These are phyloP conservation scores for Thielaviopsis punctulata DNA, from an alignment of 2,329 filamentous ascomycete genomes.

Conservation along the genomic window DNA sequence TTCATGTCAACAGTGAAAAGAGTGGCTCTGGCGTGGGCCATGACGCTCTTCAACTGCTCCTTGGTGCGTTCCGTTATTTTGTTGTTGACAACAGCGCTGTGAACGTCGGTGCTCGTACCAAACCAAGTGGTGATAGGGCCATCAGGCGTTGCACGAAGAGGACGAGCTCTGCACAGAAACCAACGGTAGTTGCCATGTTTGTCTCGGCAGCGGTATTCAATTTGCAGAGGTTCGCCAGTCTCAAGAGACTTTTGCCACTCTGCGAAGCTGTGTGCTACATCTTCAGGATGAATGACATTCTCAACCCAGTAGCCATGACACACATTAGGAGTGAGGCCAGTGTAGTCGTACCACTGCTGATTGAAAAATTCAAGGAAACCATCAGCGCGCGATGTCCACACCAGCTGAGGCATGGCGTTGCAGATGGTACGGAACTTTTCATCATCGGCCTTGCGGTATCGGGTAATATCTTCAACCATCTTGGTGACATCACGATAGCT, in stretches of 20 bases:
- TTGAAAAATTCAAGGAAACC: constrained; percentile 59
- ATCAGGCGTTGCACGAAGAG: constrained; percentile 45
- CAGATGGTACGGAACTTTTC: constrained; percentile 60
- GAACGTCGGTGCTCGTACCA: constrained; percentile 62
- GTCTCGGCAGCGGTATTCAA: constrained; percentile 52
- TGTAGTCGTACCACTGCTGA: constrained; percentile 64
- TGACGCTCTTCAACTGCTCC: constrained; percentile 55
- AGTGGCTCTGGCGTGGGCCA: constrained; percentile 58
- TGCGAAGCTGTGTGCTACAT: constrained; percentile 36
- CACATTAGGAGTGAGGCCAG: constrained; percentile 44
- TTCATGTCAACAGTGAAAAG: constrained; percentile 54
- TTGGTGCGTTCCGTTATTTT: constrained; percentile 49
- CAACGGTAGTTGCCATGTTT: constrained; percentile 57
- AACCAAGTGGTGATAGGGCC: constrained; percentile 65
- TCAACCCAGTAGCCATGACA: constrained; percentile 47
- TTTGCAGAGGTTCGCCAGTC: constrained; percentile 51
- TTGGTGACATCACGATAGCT: constrained; percentile 56
- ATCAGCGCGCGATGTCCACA: constrained; percentile 55
- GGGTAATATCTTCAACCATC: constrained; percentile 50
- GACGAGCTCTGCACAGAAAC: constrained; percentile 59
- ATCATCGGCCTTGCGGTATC: constrained; percentile 54
- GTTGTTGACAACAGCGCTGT: constrained; percentile 49
- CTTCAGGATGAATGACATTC: constrained; percentile 51
- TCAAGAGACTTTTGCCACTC: constrained; percentile 45
- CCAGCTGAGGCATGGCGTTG: constrained; percentile 53